Evolutionary conservation across 2,329 filamentous ascomycete genomes (phyloP).

Genomic region (Metarhizium humberi): DNA sequence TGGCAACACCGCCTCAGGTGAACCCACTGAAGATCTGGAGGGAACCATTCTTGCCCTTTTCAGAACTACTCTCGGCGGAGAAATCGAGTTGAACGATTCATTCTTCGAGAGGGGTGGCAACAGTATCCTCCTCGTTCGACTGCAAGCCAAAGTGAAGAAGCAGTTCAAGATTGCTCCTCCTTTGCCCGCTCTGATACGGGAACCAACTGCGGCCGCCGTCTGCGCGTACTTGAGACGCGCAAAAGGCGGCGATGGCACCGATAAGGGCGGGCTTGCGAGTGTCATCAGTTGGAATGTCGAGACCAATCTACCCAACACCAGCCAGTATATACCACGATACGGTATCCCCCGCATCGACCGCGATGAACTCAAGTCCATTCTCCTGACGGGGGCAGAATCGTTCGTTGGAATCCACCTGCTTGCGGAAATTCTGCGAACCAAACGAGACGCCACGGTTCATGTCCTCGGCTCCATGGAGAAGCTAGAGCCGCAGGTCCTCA

Average conservation of each 20-base stretch:
- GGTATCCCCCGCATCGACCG: constrained; percentile 5
- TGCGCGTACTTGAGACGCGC: constrained; percentile 10
- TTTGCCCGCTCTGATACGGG: constrained; percentile 14
- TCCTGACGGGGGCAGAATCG: constrained; percentile 13
- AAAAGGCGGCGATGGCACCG: constrained; percentile 10
- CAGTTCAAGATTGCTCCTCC: constrained; percentile 16
- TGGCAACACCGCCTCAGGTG: not conserved
- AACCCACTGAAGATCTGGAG: constrained; percentile 8
- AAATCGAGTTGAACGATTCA: constrained; percentile 10
- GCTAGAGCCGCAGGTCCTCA: constrained; percentile 6
- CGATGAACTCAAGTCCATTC: constrained; percentile 1
- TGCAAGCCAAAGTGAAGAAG: constrained; percentile 16
- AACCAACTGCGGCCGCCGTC: constrained; percentile 14
- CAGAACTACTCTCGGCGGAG: constrained; percentile 10
- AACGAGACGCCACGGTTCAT: constrained; percentile 8
- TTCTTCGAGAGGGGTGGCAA: constrained; percentile 18
- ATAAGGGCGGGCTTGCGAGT: constrained; percentile 11
- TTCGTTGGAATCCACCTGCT: constrained; percentile 14
- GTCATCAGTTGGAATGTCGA: constrained; percentile 14
- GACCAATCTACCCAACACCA: constrained; percentile 15
- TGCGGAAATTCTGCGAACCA: constrained; percentile 11
- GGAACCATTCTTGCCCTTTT: constrained; percentile 12
- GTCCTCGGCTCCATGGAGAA: constrained; percentile 12
- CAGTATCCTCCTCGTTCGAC: constrained; percentile 15
- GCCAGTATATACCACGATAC: constrained; percentile 14